Evolutionary conservation across 2,329 filamentous ascomycete genomes (phyloP).

Genomic region (Colletotrichum kahawae): DNA sequence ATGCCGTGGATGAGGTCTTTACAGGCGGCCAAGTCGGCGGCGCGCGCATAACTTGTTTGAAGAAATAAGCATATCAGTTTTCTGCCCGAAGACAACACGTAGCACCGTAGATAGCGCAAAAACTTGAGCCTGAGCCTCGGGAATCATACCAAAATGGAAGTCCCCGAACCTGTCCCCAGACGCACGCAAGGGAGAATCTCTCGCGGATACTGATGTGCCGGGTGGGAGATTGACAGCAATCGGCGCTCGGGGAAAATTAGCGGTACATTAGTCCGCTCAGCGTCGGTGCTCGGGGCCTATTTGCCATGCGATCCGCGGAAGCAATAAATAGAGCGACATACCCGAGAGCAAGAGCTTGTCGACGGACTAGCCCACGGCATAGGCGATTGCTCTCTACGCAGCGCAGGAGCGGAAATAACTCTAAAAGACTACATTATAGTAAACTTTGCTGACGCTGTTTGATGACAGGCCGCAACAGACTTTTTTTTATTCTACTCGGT

Average conservation of each 20-base stretch:
- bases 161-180: neutral
- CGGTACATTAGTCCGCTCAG: neutral
- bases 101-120: neutral
- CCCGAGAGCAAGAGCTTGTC: neutral
- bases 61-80: neutral
- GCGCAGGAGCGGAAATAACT: neutral
- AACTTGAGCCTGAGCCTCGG: neutral
- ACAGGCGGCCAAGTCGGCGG: slow-evolving; percentile 15
- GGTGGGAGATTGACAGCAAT: neutral
- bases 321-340: neutral
- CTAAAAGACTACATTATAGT: neutral
- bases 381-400: neutral
- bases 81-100: neutral
- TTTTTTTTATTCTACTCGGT: neutral
- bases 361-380: neutral
- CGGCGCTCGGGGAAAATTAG: neutral
- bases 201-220: neutral
- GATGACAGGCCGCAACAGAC: neutral
- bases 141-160: neutral
- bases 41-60: slow-evolving; percentile 14
- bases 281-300: neutral
- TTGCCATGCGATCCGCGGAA: slow-evolving; percentile 1
- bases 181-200: neutral
- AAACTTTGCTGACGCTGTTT: neutral
- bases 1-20: slow-evolving; percentile 23